Evolutionary conservation across 208 protist species (phyloP).

Genomic region (Crithidia thermophila): DNA sequence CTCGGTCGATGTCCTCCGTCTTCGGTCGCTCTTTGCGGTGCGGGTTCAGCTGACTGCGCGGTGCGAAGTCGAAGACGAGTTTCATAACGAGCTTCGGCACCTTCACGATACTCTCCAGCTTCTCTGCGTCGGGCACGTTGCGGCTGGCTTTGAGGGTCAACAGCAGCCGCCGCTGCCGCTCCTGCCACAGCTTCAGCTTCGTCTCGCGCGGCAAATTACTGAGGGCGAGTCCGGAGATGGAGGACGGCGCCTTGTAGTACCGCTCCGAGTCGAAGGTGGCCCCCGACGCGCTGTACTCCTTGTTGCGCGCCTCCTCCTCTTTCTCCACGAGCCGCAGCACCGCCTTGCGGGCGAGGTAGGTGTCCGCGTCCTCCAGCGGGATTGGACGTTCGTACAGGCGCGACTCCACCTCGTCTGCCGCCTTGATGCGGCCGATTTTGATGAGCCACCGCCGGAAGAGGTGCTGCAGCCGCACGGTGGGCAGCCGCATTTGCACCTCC

Average conservation of each 20-base stretch:
- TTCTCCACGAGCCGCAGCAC: conserved; percentile 27
- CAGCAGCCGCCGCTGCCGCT: conserved; percentile 52
- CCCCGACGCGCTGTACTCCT: conserved; percentile 24
- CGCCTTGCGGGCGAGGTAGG: conserved; percentile 29
- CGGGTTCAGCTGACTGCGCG: conserved; percentile 79
- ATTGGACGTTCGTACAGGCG: conserved; percentile 55
- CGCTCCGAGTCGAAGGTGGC: conserved; percentile 32
- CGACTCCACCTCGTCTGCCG: conserved; percentile 48
- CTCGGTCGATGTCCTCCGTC: conserved; percentile 69
- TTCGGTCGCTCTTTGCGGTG: conserved; percentile 67
- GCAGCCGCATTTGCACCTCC: conserved; percentile 22
- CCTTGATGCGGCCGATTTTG: conserved; percentile 19
- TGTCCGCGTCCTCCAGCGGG: conserved; percentile 53
- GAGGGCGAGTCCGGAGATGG: conserved; percentile 56
- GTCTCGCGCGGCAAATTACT: conserved; percentile 51
- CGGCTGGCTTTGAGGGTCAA: conserved; percentile 31
- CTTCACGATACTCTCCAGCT: conserved; percentile 57
- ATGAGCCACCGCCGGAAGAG: conserved; percentile 75
- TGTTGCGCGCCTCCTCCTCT: conserved; percentile 24
- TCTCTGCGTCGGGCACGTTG: conserved; percentile 62
- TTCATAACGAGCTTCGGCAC: conserved; percentile 60
- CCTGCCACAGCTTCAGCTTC: conserved; percentile 75
- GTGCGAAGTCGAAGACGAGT: conserved; percentile 43
- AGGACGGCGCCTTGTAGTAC: conserved; percentile 44
- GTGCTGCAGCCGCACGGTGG: conserved; percentile 39